Evolutionary conservation across 2,329 filamentous ascomycete species (phyloP).

Genomic region (Eutypella sp.): DNA sequence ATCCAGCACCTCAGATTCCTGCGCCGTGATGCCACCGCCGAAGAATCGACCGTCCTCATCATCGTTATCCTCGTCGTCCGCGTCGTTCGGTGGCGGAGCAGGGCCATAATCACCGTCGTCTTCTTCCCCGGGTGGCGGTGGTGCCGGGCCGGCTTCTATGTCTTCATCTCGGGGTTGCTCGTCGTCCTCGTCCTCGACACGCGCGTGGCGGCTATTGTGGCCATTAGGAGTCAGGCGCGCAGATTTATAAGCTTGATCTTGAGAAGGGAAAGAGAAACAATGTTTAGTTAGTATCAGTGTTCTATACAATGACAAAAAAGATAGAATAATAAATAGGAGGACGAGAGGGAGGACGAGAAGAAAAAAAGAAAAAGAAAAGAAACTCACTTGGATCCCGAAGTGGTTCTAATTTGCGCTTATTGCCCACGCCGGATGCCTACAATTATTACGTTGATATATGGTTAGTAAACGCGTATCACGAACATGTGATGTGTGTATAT

Average conservation of each 20-base stretch:
- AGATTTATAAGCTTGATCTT: conserved; percentile 61
- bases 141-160: conserved; percentile 44
- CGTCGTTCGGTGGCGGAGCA: conserved; percentile 21
- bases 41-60: conserved; percentile 96
- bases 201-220: conserved; percentile 38
- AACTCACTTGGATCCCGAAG: conserved; percentile 57
- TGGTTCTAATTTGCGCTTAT: conserved; percentile 61
- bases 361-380: not conserved
- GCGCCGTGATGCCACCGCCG: conserved; percentile 78
- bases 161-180: conserved; percentile 35
- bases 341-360: not conserved
- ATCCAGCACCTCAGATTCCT: conserved; percentile 79
- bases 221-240: conserved; percentile 46
- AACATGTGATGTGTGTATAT: not conserved
- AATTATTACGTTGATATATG: too few species aligned
- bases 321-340: not conserved
- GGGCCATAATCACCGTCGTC: conserved; percentile 29
- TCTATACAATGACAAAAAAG: not conserved
- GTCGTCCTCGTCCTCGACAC: conserved; percentile 41
- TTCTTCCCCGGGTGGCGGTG: conserved; percentile 44
- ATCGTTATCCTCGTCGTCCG: conserved; percentile 77
- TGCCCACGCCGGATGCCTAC: conserved; percentile 35
- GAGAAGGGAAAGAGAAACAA: not conserved
- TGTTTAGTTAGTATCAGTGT: not conserved
- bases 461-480: too few species aligned